These are phyloP conservation scores for Neocatenulostroma microsporum DNA, from an alignment of 2,329 filamentous ascomycete species.

Conservation along the genomic window DNA sequence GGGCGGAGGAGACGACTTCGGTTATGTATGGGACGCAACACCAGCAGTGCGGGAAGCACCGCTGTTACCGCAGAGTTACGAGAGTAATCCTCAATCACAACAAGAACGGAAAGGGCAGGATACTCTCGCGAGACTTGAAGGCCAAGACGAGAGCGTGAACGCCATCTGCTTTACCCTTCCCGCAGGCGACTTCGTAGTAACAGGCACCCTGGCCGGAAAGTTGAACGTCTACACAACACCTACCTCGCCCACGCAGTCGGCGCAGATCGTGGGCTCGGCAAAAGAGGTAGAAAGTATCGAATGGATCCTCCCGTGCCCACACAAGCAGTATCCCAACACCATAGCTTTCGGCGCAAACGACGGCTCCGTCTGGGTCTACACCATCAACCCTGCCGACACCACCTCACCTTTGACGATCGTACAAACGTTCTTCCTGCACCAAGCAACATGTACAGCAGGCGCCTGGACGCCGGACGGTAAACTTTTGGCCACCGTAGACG, in stretches of 20 bases:
- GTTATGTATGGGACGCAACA: constrained; percentile 75
- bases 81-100: constrained; percentile 56
- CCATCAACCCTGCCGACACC: constrained; percentile 60
- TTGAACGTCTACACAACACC: constrained; percentile 50
- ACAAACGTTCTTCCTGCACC: constrained; percentile 89
- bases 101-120: constrained; percentile 52
- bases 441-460: constrained; percentile 75
- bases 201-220: constrained; percentile 78
- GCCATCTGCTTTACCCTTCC: constrained; percentile 77
- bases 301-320: constrained; percentile 74
- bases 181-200: constrained; percentile 74
- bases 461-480: constrained; percentile 84
- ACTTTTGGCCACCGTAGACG: constrained; percentile 77
- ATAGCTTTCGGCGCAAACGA: constrained; percentile 83
- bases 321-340: constrained; percentile 64
- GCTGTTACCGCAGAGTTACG: constrained; percentile 68
- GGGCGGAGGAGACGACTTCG: constrained; percentile 77
- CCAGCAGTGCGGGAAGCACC: constrained; percentile 52
- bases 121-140: constrained; percentile 68
- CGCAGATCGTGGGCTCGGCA: constrained; percentile 63
- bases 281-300: constrained; percentile 94
- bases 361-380: constrained; percentile 93
- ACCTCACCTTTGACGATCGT: constrained; percentile 65
- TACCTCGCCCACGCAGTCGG: constrained; percentile 9
- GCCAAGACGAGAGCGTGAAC: constrained; percentile 87